Conservation (phyloP, 1,284 basidiomycete species). For the Apiotrichum akiyoshidainum region DNA sequence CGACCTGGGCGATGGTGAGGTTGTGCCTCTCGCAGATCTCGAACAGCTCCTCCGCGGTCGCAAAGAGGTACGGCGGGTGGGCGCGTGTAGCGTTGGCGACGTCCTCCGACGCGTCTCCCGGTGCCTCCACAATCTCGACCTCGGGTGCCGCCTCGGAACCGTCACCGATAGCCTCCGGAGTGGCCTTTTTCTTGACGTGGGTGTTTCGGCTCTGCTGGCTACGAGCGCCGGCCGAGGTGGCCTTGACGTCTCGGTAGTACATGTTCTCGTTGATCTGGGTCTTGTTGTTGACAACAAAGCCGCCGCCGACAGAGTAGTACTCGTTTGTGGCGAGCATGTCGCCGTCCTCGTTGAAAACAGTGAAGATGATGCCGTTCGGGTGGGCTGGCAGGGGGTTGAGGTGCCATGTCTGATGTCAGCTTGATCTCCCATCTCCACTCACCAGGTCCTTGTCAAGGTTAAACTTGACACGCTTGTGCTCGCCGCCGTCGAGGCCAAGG, state of each 20-base stretch:
- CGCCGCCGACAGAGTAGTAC: slow-evolving; percentile 83
- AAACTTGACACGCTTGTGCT: slow-evolving; percentile 69
- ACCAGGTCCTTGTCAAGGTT: slow-evolving; percentile 86
- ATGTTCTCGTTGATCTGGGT: slow-evolving; percentile 89
- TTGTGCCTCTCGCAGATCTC: slow-evolving; percentile 47
- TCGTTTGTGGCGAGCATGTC: slow-evolving; percentile 90
- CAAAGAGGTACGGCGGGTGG: slow-evolving; percentile 59
- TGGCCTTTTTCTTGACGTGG: neutral
- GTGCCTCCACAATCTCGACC: neutral
- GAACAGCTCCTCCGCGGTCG: slow-evolving; percentile 28
- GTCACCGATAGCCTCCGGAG: slow-evolving; percentile 3
- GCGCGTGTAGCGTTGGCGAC: neutral
- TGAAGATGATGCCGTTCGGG: slow-evolving; percentile 89
- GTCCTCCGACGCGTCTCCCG: slow-evolving; percentile 6
- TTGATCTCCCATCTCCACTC: slow-evolving; percentile 51
- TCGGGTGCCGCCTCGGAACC: neutral
- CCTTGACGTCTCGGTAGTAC: slow-evolving; percentile 94
- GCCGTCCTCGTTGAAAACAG: slow-evolving; percentile 74
- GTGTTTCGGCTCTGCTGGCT: slow-evolving; percentile 55
- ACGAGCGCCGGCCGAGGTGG: slow-evolving; percentile 71
- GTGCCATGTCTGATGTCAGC: slow-evolving; percentile 30
- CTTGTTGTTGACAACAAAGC: slow-evolving; percentile 62
- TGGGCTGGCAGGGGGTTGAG: slow-evolving; percentile 45
- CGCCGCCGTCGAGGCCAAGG: slow-evolving; percentile 63
- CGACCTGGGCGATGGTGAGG: slow-evolving; percentile 90